Base-by-base conservation (phyloP, 2,329 filamentous ascomycete genomes). In the Curvularia spicifera region DNA sequence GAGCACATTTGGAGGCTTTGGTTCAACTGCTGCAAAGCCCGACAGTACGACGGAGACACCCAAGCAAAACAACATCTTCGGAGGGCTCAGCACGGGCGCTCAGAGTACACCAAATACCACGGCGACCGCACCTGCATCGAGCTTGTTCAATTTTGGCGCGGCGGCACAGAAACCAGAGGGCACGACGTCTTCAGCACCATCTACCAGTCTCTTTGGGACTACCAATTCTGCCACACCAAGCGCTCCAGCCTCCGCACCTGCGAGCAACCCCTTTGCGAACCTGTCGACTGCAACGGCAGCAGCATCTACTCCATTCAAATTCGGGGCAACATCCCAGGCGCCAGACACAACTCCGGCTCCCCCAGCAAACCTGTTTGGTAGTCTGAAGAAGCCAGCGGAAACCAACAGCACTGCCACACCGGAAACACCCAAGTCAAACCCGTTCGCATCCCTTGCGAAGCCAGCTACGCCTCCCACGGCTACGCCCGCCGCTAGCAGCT, bases 361-460 rank as follows among this genome's bases (percentile, higher is more conserved):
- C 5, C 20, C 64, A 5, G 61, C 56, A 43, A 64, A 59, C 40
- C 35, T 68, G 6, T 69, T 70, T 48, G 59, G 52, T 22, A 61
- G 49, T 46, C 62, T 64, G 24, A 68, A 67, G 57, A 68, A 64
- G 52, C 57, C 57, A 26, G 51, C 39, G 28, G 51, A 56, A 10
- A 31, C 56, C 29, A 35, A 18, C 37, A 63, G 40, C 48, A 59
- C 35, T n/a, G 37, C 58, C 5, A 20, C 64, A n/a, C 35, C 59
- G 2, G 67, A 70, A 20, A 51, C 60, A 31, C 57, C 66, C 45
- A 69, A 70, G 54, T 42, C 59, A 10, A 70, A 61, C 37, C 55
- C 63, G n/a, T 70, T 70, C 18, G 62, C 61, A 10, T 59, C 57
- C 1, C 56, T 68, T 31, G 45, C 62, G 5, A 65, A 65, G 53